Evolutionary conservation across 2,329 filamentous ascomycete species (phyloP).

Genomic region (Diaporthe sp.): DNA sequence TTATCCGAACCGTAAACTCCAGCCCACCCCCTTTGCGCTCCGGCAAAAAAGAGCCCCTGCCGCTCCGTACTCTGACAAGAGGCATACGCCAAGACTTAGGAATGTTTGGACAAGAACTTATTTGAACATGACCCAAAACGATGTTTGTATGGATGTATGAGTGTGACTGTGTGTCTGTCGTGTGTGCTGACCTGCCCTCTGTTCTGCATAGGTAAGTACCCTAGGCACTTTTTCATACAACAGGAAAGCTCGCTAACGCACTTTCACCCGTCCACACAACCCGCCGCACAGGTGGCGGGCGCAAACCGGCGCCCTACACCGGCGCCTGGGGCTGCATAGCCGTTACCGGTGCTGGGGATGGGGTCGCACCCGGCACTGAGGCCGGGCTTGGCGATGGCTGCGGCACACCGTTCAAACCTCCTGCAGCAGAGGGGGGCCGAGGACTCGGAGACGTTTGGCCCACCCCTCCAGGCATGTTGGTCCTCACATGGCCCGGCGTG

Average conservation of each 20-base stretch:
- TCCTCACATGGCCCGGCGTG: conserved; percentile 51
- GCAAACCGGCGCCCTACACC: conserved; percentile 2
- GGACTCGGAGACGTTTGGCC: conserved; percentile 55
- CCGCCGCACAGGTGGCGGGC: background rate
- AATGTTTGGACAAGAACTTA: conserved; percentile 5
- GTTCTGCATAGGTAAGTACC: background rate
- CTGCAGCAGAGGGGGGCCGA: conserved; percentile 35
- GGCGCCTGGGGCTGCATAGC: conserved; percentile 52
- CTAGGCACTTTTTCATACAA: background rate
- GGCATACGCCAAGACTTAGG: conserved; percentile 20
- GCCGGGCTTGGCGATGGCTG: conserved; percentile 44
- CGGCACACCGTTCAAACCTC: conserved; percentile 43
- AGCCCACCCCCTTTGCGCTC: background rate
- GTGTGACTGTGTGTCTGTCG: background rate
- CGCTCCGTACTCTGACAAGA: conserved; percentile 25
- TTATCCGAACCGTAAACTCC: conserved; percentile 32
- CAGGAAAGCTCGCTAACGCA: background rate
- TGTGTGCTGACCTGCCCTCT: background rate
- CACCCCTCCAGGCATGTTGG: conserved; percentile 54
- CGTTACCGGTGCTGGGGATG: conserved; percentile 53
- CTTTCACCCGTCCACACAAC: background rate
- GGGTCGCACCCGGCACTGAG: conserved; percentile 41
- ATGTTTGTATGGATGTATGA: background rate
- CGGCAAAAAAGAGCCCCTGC: conserved; percentile 17
- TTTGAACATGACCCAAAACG: conserved; percentile 15